Base-by-base conservation (phyloP, 2,329 filamentous ascomycete species). In the Sclerotinia nivalis region DNA sequence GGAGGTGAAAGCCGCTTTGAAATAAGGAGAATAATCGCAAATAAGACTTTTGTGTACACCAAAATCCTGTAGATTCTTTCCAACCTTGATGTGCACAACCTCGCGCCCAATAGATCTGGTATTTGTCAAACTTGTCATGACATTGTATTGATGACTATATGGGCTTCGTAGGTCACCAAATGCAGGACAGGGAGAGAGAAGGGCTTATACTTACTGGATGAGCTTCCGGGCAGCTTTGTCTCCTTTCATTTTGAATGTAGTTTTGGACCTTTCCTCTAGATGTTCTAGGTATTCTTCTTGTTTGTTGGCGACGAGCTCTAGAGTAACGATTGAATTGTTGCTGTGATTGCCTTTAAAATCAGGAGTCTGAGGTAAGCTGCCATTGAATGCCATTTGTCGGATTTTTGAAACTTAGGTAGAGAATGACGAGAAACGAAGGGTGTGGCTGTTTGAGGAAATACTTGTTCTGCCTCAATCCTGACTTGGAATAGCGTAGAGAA, bases 1-100 rank as follows among this genome's bases (percentile, higher is more conserved):
- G 10, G 66, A 68, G 3, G 37, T 66, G 18, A 75, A 71, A 22
- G 72, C 71, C 2, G 71, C 66, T 15, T 69, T 71, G 60, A 76
- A 75, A 56, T 66, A 75, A 1, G 71, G 66, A 2, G 75, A 76
- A 18, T 66, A 69, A 43, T 71, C n/a, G 40, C 68, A 73, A 15
- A 74, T 58, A 1, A 73, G 65, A 1, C 70, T 62, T 43, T 73
- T 72, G 61, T 75, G 72, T 28, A 76, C 59, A 9, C 66, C 58
- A 31, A 74, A 75, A 28, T 70, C 62, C 10, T 75, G 13, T 1
- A 43, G 25, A 4, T 69, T n/a, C 0, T 62, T 25, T 6, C 72
- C 69, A 28, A 74, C 68, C 58, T 67, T 49, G 52, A 72, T 60
- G 15, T 71, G 70, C 2, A 76, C 56, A 15, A 74, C 68, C 0